phyloP scores from a whole-genome alignment of 2,329 filamentous ascomycete species.

The Colletotrichum somersetense region DNA sequence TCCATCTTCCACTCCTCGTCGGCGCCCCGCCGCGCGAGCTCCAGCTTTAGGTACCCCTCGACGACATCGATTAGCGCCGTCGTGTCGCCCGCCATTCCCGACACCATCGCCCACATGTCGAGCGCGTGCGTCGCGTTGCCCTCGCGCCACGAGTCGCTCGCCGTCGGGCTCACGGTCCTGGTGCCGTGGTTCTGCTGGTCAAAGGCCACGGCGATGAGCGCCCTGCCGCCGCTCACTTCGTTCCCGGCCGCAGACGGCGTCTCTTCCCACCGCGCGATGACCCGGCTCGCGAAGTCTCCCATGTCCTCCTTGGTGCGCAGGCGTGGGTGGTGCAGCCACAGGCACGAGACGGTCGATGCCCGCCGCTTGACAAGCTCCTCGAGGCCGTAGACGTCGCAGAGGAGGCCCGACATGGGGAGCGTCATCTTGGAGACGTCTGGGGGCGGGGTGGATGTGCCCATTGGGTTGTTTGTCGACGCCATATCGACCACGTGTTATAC shows the following conservation, averaged over 20 bases:
- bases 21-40: slow-evolving; percentile 48
- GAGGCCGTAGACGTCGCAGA: slow-evolving; percentile 85
- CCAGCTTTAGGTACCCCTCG: slow-evolving; percentile 78
- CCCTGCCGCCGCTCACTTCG: slow-evolving; percentile 52
- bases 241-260: neutral
- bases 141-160: slow-evolving; percentile 83
- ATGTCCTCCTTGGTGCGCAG: slow-evolving; percentile 79
- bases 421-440: slow-evolving; percentile 72
- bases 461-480: slow-evolving; percentile 44
- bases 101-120: slow-evolving; percentile 89
- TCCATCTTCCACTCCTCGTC: slow-evolving; percentile 56
- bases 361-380: slow-evolving; percentile 70
- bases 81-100: slow-evolving; percentile 80
- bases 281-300: slow-evolving; percentile 77
- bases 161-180: slow-evolving; percentile 72
- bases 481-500: slow-evolving; percentile 38
- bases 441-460: slow-evolving; percentile 52
- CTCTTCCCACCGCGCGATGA: slow-evolving; percentile 73
- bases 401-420: slow-evolving; percentile 81
- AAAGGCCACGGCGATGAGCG: slow-evolving; percentile 85
- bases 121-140: slow-evolving; percentile 87
- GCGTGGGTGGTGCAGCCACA: slow-evolving; percentile 94
- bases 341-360: slow-evolving; percentile 73
- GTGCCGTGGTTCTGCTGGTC: slow-evolving; percentile 95
- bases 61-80: slow-evolving; percentile 81